These are phyloP conservation scores for Echium plantagineum DNA, from an alignment of 257 asterid species.

Conservation along the genomic window DNA sequence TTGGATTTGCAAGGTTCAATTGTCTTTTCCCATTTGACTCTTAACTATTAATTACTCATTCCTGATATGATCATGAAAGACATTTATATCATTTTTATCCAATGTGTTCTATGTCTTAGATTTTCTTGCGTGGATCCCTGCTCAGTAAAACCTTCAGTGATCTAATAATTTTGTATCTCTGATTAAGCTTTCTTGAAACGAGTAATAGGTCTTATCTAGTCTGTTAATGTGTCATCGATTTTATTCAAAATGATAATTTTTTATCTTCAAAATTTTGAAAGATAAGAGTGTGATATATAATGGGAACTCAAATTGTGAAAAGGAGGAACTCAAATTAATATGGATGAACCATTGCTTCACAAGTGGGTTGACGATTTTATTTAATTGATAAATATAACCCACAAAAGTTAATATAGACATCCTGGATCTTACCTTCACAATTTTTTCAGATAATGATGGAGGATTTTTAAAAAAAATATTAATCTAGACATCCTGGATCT, in stretches of 20 bases:
- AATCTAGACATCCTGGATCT: neutral
- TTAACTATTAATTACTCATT: neutral
- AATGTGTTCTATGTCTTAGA: neutral
- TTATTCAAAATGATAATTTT: too few relatives aligned
- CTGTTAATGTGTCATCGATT: neutral
- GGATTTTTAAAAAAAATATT: too few relatives aligned
- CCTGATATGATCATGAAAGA: neutral
- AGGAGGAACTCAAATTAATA: too few relatives aligned
- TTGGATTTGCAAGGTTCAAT: conserved; percentile 73
- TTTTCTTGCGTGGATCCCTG: neutral
- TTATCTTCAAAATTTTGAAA: too few relatives aligned
- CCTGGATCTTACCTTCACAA: neutral
- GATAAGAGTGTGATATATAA: too few relatives aligned
- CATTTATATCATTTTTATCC: neutral
- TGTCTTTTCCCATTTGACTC: neutral
- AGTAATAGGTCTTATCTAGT: neutral
- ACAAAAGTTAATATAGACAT: too few relatives aligned
- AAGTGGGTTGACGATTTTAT: too few relatives aligned
- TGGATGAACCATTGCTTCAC: too few relatives aligned
- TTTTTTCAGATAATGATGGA: too few relatives aligned
- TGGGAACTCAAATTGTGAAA: too few relatives aligned
- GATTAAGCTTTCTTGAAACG: neutral
- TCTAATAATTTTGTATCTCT: neutral
- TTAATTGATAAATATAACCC: too few relatives aligned
- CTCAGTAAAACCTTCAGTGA: neutral